A percentile compares a stretch with the other conserved stretches of the same genome.
phyloP scores from a whole-genome alignment of 148 eudicot species.

The Camellia granthamiana region DNA sequence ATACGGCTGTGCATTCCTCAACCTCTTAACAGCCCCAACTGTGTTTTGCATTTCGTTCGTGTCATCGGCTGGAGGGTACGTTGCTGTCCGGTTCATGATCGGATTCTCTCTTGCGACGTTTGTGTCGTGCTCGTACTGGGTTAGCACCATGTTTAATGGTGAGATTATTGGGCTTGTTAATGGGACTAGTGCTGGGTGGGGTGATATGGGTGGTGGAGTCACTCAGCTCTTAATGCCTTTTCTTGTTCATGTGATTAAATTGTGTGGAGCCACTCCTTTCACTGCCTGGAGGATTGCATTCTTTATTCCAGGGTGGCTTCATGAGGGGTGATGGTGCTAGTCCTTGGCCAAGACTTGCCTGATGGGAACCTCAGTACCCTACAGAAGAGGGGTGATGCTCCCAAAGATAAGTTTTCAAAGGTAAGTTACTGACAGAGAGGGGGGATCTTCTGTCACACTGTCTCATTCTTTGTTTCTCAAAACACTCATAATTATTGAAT shows the following conservation, averaged over 20 bases:
- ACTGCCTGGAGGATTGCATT: constrained; percentile 60
- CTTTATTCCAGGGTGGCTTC: constrained; percentile 46
- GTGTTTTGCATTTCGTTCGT: constrained; percentile 25
- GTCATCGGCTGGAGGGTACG: constrained; percentile 17
- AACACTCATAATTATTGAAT: no score
- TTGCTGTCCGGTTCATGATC: constrained; percentile 47
- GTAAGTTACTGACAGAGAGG: constrained; percentile 1
- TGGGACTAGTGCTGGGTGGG: constrained; percentile 50
- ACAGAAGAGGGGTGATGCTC: constrained; percentile 47
- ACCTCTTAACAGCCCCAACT: constrained; percentile 22
- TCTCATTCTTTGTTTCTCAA: no score
- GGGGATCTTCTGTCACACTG: no score
- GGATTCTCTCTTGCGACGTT: constrained; percentile 53
- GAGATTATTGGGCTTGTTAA: constrained; percentile 46
- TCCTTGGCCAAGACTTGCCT: constrained; percentile 53
- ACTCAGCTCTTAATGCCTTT: constrained; percentile 51
- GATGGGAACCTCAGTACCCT: constrained; percentile 48
- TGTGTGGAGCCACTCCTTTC: constrained; percentile 38
- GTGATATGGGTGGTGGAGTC: constrained; percentile 54
- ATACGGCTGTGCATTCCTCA: constrained; percentile 26
- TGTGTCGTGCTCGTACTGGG: constrained; percentile 54
- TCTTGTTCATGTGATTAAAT: constrained; percentile 25
- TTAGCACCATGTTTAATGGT: constrained; percentile 47
- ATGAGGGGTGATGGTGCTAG: constrained; percentile 45
- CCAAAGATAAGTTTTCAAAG: constrained; percentile 47